Evolutionary conservation across 1,139 yeast genomes (phyloP), one percentile per base, ranked within the genome.

Genomic region (Yamadazyma jaroonii): DNA sequence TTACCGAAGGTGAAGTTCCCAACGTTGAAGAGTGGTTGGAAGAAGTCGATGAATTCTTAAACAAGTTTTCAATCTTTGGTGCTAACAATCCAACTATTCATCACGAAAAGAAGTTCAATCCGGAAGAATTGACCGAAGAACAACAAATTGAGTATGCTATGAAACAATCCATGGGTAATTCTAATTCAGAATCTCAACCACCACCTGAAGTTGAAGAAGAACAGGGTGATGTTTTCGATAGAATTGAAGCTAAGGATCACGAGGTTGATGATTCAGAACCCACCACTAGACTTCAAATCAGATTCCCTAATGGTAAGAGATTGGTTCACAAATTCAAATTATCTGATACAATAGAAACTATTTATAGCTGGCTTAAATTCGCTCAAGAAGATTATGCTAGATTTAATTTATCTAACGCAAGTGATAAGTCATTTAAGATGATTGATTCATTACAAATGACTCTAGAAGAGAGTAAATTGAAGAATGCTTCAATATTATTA

Each of bases 291-390:
- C 76, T 94, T 17, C 98, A 92, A 59, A 74, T 94, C 14, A 73
- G 97, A 41, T 77, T 88, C 31, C 95, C 94, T 12, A 89, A 84
- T 51, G 97, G 97, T 15, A 75, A 82, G 39, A 70, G 97, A 44
- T 64, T 84, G 10, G 83, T 92, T n/a, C 82, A 88, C 41, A 75
- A 88, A 46, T 85, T 92, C 52, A 62, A 62, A 10, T 52, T 74
- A 8, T 54, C 64, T 4, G 94, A 84, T 47, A 62, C 70, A 4
- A 85, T 94, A 0, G 45, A 45, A 8, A 38, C 43, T 3, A 43
- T 71, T 6, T 68, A 56, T 47, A 54, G 54, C 41, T 69, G 77
- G 53, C 67, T 70, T 11, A 70, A 92, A 27, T 86, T 68, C 55
- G 31, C 41, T 6, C 70, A 77, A 26, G 79, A 82, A 50, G 67